Base-by-base conservation (phyloP, 768 basidiomycete genomes). In the Amanita subjunquillea region DNA sequence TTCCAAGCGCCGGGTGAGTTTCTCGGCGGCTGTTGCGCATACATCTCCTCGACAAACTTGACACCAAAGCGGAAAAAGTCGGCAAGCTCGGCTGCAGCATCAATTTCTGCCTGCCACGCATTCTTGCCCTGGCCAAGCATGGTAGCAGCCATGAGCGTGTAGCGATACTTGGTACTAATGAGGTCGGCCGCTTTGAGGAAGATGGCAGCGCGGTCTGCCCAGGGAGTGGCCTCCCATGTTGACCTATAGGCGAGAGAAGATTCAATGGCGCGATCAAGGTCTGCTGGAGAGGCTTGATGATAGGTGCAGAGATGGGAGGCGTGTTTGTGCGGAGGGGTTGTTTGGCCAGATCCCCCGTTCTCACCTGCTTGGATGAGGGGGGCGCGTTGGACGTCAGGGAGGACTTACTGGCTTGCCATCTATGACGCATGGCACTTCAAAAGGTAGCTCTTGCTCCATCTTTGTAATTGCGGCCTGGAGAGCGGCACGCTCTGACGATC, bases 91-190 rank as follows among this genome's bases (percentile, higher is more conserved):
- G 96, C 95, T 15, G 93, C 96, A 51, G 96, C 91, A 66, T 99
- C 96, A 57, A 99, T 98, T 76, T 99, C 96, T 13, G 96, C 96
- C 72, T 99, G 96, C 96, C 96, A 99, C 13, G 78, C 85, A 65
- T 97, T 99, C 82, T 99, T 99, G 39, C 96, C 96, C 71, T 99
- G 96, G 13, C 96, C 96, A 44, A 99, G 76, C 70, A 99, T 96
- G 41, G 95, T 98, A 38, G 95, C 93, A 39, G 96, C 96, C 71
- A 97, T 76, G 44, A 99, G 74, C 70, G 86, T 85, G 73, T 94
- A 95, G 57, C 96, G 77, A 67, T 97, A 96, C 76, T 98, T 99
- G 51, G 90, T 91, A 63, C 89, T 85, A 53, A 92, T 80, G 48
- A 99, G 82, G 66, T 99, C 96, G 22, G 96, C 96, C 4, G 96